Conservation (phyloP, 2,329 filamentous ascomycete species). For the Cercospora sojina region DNA sequence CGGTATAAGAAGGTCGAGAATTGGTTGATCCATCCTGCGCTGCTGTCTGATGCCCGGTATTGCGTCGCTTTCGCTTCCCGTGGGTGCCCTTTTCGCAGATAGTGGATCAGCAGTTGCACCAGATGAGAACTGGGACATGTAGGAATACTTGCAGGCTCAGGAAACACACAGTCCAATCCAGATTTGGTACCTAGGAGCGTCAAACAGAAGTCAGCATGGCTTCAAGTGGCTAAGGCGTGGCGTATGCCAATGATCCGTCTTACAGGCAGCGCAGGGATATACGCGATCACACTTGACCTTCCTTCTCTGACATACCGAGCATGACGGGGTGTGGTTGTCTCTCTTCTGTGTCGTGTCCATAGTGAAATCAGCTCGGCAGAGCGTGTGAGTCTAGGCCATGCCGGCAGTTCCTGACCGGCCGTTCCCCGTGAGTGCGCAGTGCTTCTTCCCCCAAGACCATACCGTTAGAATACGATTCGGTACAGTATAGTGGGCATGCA, state of each 20-base stretch:
- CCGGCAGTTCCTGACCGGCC: neutral
- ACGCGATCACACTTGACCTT: conserved; percentile 32
- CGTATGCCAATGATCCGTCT: neutral
- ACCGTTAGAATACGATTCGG: neutral
- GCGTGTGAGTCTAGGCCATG: conserved; percentile 7
- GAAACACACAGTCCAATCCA: conserved; percentile 28
- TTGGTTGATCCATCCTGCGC: neutral
- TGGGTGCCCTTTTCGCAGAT: conserved; percentile 10
- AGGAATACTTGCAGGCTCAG: neutral
- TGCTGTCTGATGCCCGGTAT: conserved; percentile 16
- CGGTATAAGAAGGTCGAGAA: neutral
- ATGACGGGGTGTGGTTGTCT: conserved; percentile 33
- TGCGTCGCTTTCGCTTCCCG: conserved; percentile 25
- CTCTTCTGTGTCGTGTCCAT: conserved; percentile 21
- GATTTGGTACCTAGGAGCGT: conserved; percentile 21
- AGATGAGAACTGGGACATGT: neutral
- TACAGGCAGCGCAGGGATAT: conserved; percentile 16
- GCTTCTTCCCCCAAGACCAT: conserved; percentile 1
- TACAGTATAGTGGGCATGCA: neutral
- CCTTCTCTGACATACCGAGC: conserved; percentile 30
- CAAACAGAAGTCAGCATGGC: neutral
- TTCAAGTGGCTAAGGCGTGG: neutral
- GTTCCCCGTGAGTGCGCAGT: conserved; percentile 3
- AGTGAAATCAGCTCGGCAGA: conserved; percentile 1
- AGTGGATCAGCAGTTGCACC: too few relatives aligned